A percentile compares a stretch with the other conserved stretches of the same genome.
These are phyloP conservation scores for Penicillium nucicola DNA, from an alignment of 495 filamentous ascomycete genomes.

Conservation along the genomic window DNA sequence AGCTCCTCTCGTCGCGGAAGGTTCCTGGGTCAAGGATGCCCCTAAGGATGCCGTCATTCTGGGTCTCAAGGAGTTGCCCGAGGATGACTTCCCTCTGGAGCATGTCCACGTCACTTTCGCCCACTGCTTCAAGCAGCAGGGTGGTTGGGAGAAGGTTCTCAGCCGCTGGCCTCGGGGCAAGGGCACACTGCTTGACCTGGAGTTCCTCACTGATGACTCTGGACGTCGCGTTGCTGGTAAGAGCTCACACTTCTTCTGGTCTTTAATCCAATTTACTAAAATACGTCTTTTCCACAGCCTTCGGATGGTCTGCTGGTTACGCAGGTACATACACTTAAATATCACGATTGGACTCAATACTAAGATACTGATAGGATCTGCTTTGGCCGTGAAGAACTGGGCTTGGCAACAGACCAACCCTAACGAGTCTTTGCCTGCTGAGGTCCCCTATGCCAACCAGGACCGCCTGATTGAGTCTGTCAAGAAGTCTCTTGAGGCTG, in stretches of 20 bases:
- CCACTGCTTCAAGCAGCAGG: constrained; percentile 83
- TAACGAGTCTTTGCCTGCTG: constrained; percentile 60
- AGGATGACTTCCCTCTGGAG: constrained; percentile 82
- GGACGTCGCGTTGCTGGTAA: constrained; percentile 74
- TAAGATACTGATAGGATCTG: constrained; percentile 42
- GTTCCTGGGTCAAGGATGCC: constrained; percentile 70
- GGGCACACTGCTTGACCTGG: constrained; percentile 83
- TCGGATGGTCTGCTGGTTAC: constrained; percentile 79
- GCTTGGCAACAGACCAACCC: constrained; percentile 78
- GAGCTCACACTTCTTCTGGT: neutral
- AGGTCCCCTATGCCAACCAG: constrained; percentile 76
- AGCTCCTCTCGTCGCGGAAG: constrained; percentile 73
- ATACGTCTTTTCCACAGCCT: constrained; percentile 29
- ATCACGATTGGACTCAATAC: neutral
- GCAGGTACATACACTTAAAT: constrained; percentile 46
- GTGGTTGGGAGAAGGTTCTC: constrained; percentile 78
- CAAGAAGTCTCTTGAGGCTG: constrained; percentile 60
- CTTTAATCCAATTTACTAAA: constrained; percentile 29
- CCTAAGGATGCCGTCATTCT: constrained; percentile 81
- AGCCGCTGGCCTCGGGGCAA: constrained; percentile 77
- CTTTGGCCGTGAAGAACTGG: constrained; percentile 82
- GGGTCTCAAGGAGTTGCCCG: constrained; percentile 91
- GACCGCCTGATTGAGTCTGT: constrained; percentile 68
- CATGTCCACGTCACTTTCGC: constrained; percentile 87
- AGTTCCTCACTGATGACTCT: constrained; percentile 78